Percentiles rank a stretch among this genome's conserved stretches.
Conservation (phyloP, 1,139 yeast species). For the Geotrichum armillariae region DNA sequence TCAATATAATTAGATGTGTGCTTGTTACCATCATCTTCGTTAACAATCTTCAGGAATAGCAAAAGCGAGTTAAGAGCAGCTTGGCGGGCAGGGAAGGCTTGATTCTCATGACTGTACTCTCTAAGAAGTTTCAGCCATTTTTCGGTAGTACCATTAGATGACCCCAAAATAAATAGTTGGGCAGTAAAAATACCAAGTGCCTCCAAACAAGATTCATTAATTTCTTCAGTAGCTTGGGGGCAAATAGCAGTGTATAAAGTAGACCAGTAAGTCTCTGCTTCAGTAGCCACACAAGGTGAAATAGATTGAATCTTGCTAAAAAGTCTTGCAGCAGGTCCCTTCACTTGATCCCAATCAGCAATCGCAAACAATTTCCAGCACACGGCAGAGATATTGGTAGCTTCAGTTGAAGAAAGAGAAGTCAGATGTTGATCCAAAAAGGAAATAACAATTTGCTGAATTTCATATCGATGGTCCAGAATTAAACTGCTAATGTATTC, state of each 20-base stretch:
- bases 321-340: conserved; percentile 45
- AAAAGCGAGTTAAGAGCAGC: conserved; percentile 51
- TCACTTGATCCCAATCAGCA: conserved; percentile 46
- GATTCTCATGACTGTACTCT: conserved; percentile 44
- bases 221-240: conserved; percentile 45
- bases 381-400: conserved; percentile 31
- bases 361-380: conserved; percentile 35
- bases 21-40: not conserved
- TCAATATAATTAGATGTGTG: conserved; percentile 8
- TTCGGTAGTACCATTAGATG: conserved; percentile 19
- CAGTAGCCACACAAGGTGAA: conserved; percentile 15
- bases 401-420: conserved; percentile 17
- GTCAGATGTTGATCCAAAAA: conserved; percentile 28
- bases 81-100: conserved; percentile 48
- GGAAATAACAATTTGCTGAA: conserved; percentile 47
- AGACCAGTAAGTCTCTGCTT: conserved; percentile 27
- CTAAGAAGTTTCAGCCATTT: conserved; percentile 41
- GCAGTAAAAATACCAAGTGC: conserved; percentile 50
- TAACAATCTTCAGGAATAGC: conserved; percentile 29
- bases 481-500: conserved; percentile 17
- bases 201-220: conserved; percentile 50
- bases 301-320: conserved; percentile 35
- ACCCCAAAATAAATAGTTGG: conserved; percentile 3
- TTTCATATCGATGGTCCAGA: conserved; percentile 43
- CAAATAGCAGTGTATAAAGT: conserved; percentile 34